These are phyloP conservation scores for Rauvolfia tetraphylla DNA, from an alignment of 257 asterid genomes.

Conservation along the genomic window DNA sequence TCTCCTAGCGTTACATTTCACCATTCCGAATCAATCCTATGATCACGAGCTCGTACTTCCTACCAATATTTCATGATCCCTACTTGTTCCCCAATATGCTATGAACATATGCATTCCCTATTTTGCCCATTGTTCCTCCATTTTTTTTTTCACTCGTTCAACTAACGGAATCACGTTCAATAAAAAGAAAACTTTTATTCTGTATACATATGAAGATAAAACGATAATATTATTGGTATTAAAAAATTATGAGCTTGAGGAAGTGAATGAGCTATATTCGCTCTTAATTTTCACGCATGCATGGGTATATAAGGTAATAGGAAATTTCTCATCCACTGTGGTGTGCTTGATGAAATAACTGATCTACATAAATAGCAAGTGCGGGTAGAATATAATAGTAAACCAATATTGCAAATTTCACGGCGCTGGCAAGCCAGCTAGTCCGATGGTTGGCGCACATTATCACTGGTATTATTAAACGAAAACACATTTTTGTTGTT, in stretches of 20 bases:
- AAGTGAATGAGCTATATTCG: too few species aligned
- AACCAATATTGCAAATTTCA: not conserved
- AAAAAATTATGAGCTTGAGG: too few species aligned
- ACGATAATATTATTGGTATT: too few species aligned
- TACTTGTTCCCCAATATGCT: not conserved
- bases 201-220: too few species aligned
- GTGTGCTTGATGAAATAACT: not conserved
- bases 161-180: too few species aligned
- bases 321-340: not conserved
- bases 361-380: not conserved
- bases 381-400: not conserved
- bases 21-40: slow-evolving; percentile 30
- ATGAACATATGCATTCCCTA: not conserved
- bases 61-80: not conserved
- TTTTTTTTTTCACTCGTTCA: not conserved
- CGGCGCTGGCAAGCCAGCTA: not conserved
- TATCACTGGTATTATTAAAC: not conserved
- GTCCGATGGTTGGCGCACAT: not conserved
- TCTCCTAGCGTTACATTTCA: slow-evolving; percentile 9
- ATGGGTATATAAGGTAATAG: slow-evolving; percentile 4
- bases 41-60: slow-evolving; percentile 52
- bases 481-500: slow-evolving; percentile 1
- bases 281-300: slow-evolving; percentile 3
- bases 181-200: too few species aligned
- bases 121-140: not conserved